Conservation (phyloP, 495 filamentous ascomycete species). For the Antarctomyces pellizariae region DNA sequence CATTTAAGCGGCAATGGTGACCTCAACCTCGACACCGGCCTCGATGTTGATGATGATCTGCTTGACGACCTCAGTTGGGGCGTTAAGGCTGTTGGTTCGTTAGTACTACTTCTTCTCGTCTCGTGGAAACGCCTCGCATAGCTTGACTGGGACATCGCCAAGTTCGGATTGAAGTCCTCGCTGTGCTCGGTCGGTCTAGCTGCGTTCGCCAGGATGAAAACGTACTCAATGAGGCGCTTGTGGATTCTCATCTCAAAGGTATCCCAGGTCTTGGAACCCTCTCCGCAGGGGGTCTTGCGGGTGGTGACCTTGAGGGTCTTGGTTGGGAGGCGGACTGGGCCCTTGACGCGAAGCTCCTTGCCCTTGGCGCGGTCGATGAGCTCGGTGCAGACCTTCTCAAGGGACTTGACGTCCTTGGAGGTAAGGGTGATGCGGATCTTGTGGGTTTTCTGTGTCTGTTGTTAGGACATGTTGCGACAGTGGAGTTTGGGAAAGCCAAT, state of each 20-base stretch:
- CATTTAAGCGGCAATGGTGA: slow-evolving; percentile 90
- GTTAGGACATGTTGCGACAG: too few relatives aligned
- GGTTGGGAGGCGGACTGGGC: slow-evolving; percentile 94
- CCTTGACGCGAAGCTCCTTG: slow-evolving; percentile 97
- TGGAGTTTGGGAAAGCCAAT: too few relatives aligned
- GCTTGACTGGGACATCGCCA: too few relatives aligned
- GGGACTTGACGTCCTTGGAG: slow-evolving; percentile 69
- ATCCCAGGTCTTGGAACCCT: slow-evolving; percentile 99
- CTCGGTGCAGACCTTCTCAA: slow-evolving; percentile 97
- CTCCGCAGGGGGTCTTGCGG: slow-evolving; percentile 91
- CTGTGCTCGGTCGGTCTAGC: too few relatives aligned
- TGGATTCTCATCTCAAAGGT: slow-evolving; percentile 98
- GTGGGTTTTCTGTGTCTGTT: slow-evolving; percentile 81
- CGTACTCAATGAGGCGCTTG: slow-evolving; percentile 89
- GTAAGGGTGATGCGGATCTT: slow-evolving; percentile 97
- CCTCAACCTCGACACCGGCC: slow-evolving; percentile 98
- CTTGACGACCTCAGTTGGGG: slow-evolving; percentile 97
- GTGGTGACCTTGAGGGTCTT: slow-evolving; percentile 93
- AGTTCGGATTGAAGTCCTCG: too few relatives aligned
- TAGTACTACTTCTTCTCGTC: neutral
- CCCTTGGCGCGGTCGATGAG: slow-evolving; percentile 95
- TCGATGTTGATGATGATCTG: slow-evolving; percentile 99
- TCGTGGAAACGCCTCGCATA: neutral
- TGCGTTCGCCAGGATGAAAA: slow-evolving; percentile 6
- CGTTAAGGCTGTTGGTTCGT: slow-evolving; percentile 43